phyloP scores from a whole-genome alignment of 2,329 filamentous ascomycete species.

The Colletotrichum sp. region DNA sequence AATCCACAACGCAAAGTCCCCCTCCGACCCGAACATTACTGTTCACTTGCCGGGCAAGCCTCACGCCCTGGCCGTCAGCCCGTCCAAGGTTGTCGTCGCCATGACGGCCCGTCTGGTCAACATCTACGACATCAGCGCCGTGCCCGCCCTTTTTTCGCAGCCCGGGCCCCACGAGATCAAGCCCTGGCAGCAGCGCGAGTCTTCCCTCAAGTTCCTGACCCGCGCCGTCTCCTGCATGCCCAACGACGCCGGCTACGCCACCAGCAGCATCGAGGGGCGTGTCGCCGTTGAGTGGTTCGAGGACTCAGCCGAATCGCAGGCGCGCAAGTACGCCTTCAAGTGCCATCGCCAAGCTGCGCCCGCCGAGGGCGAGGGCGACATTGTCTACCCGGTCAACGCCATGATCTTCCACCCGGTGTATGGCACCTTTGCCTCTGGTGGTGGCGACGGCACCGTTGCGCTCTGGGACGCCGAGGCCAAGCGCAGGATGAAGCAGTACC shows the following conservation, averaged over 20 bases:
- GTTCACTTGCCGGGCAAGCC: constrained; percentile 84
- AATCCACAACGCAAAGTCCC: constrained; percentile 70
- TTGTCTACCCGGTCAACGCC: constrained; percentile 91
- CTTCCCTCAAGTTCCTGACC: constrained; percentile 94
- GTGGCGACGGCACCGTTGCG: constrained; percentile 89
- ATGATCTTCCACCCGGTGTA: constrained; percentile 84
- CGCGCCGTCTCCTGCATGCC: constrained; percentile 95
- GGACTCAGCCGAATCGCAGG: constrained; percentile 83
- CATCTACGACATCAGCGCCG: constrained; percentile 85
- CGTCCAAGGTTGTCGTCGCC: constrained; percentile 86
- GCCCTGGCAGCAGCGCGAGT: constrained; percentile 94
- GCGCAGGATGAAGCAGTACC: constrained; percentile 87
- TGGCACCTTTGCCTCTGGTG: constrained; percentile 88
- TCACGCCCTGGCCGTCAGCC: constrained; percentile 81
- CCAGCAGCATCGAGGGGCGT: constrained; percentile 89
- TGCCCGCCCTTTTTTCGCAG: constrained; percentile 62
- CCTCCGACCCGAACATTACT: constrained; percentile 59
- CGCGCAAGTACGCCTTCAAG: constrained; percentile 97
- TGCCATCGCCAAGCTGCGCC: constrained; percentile 83
- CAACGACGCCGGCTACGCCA: constrained; percentile 92
- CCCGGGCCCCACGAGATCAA: constrained; percentile 58
- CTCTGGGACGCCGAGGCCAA: constrained; percentile 93
- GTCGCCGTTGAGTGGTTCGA: constrained; percentile 99
- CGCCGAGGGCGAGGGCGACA: constrained; percentile 70
- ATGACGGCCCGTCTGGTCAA: constrained; percentile 94